Conservation (phyloP, 108 stramenopile species). For the Nitzschia palea region DNA sequence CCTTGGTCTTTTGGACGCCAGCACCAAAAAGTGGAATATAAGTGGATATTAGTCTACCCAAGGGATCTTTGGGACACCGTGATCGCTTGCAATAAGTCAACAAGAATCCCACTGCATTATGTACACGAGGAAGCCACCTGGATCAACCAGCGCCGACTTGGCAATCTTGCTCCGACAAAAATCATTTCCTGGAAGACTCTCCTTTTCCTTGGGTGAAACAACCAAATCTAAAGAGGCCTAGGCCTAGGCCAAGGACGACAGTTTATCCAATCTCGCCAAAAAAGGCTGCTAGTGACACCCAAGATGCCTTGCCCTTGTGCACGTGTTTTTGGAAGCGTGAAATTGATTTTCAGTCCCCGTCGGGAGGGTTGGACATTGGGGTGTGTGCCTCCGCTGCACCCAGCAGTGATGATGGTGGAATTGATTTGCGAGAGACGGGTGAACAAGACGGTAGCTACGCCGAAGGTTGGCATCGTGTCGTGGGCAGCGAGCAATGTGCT, state of each 20-base stretch:
- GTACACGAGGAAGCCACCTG: neutral
- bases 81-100: neutral
- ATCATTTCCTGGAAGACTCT: constrained; percentile 41
- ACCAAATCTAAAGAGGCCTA: constrained; percentile 22
- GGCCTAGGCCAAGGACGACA: constrained; percentile 24
- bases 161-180: constrained; percentile 34
- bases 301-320: constrained; percentile 24
- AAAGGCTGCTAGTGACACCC: neutral
- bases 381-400: constrained; percentile 35
- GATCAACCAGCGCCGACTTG: neutral
- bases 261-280: constrained; percentile 10
- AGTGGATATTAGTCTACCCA: constrained; percentile 46
- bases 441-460: constrained; percentile 53
- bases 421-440: constrained; percentile 47
- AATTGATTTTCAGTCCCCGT: constrained; percentile 48
- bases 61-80: constrained; percentile 21
- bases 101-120: constrained; percentile 29
- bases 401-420: constrained; percentile 27
- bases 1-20: constrained; percentile 54
- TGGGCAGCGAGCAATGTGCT: constrained; percentile 29
- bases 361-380: constrained; percentile 44
- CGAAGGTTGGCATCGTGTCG: constrained; percentile 49
- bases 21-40: constrained; percentile 43
- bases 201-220: constrained; percentile 24
- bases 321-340: constrained; percentile 49